Evolutionary conservation across 2,329 filamentous ascomycete genomes (phyloP).

Genomic region (Raffaelea arxii): DNA sequence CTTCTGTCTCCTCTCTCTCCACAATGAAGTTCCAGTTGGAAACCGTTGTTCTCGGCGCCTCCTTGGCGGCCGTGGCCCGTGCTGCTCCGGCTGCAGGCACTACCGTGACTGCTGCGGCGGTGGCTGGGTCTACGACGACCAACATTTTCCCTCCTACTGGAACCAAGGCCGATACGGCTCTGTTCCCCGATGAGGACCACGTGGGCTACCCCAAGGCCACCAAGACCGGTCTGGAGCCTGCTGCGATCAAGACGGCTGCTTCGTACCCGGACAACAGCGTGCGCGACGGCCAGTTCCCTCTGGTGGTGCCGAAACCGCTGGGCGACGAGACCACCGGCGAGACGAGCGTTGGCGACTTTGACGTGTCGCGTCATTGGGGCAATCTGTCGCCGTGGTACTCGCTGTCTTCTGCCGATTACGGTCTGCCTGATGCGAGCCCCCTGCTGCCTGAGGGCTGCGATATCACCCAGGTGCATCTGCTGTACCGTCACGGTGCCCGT

Average conservation of each 20-base stretch:
- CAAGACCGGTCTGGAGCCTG: slow-evolving; percentile 18
- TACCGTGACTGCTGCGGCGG: neutral
- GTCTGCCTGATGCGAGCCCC: slow-evolving; percentile 19
- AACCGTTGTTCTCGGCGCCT: neutral
- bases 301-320: slow-evolving; percentile 17
- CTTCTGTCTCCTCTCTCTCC: neutral
- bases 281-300: slow-evolving; percentile 19
- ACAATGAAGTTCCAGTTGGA: neutral
- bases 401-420: slow-evolving; percentile 21
- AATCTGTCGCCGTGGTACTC: slow-evolving; percentile 25
- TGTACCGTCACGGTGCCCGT: slow-evolving; percentile 23
- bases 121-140: neutral
- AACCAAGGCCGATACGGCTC: slow-evolving; percentile 16
- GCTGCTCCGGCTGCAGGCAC: neutral
- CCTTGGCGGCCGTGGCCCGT: neutral
- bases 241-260: slow-evolving; percentile 18
- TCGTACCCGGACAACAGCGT: slow-evolving; percentile 19
- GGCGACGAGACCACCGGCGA: slow-evolving; percentile 13
- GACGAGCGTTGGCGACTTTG: slow-evolving; percentile 10
- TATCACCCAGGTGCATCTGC: slow-evolving; percentile 21
- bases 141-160: neutral
- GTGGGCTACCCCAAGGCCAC: slow-evolving; percentile 18
- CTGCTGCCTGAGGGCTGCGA: slow-evolving; percentile 20
- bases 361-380: slow-evolving; percentile 22
- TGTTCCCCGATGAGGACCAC: slow-evolving; percentile 20